Conservation (phyloP, 495 filamentous ascomycete genomes). For the Staphylotrichum tortipilum region DNA sequence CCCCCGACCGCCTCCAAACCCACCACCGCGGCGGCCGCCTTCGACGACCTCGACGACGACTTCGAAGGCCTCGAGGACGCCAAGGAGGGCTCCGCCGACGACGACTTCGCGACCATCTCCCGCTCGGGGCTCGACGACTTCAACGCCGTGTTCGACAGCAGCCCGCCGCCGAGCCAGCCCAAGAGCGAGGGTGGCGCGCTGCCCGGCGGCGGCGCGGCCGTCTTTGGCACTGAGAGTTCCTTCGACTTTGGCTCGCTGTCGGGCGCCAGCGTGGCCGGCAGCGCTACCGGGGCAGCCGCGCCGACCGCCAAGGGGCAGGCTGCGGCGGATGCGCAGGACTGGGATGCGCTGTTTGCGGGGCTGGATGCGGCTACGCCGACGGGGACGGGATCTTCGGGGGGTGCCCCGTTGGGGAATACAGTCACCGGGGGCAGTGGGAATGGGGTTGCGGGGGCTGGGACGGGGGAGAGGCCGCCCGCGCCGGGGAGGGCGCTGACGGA, state of each 20-base stretch:
- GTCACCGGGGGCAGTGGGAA: constrained; percentile 24
- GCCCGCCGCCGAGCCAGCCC: constrained; percentile 44
- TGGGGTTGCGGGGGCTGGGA: constrained; percentile 13
- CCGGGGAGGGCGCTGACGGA: constrained; percentile 62
- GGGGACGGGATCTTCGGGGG: constrained; percentile 15
- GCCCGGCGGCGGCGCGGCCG: constrained; percentile 16
- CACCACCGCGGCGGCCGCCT: constrained; percentile 36
- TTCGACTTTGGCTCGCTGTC: constrained; percentile 40
- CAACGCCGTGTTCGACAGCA: constrained; percentile 55
- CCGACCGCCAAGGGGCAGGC: constrained; percentile 10
- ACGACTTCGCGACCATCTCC: constrained; percentile 64
- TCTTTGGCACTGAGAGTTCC: constrained; percentile 39
- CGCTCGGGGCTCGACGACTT: constrained; percentile 56
- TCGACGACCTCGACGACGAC: constrained; percentile 78
- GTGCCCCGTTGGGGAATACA: not conserved
- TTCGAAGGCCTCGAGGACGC: constrained; percentile 83
- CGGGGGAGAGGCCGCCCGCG: constrained; percentile 18
- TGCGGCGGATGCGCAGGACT: constrained; percentile 59
- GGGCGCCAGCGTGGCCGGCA: constrained; percentile 37
- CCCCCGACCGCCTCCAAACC: constrained; percentile 3
- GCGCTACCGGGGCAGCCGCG: constrained; percentile 47
- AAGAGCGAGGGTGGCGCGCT: constrained; percentile 43
- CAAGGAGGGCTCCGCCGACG: constrained; percentile 83
- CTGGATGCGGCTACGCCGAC: constrained; percentile 42
- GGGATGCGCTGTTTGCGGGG: constrained; percentile 89